phyloP scores from a whole-genome alignment of 176 grass and related monocot species.

The Oryza glaberrima region DNA sequence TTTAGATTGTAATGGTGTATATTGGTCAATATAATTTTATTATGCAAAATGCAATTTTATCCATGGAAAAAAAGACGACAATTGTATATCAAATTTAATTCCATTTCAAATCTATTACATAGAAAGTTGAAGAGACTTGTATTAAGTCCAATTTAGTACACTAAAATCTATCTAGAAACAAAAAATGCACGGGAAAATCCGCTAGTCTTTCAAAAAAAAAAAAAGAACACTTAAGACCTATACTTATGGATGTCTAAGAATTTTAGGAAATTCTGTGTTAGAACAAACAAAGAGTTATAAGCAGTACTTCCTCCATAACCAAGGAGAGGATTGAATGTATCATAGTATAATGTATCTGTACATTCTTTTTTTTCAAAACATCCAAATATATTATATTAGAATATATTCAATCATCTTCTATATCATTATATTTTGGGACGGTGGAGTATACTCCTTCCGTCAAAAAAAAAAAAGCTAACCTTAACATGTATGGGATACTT shows the following conservation, averaged over 20 bases:
- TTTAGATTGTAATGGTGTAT: not conserved
- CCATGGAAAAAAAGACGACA: not conserved
- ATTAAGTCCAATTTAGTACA: not conserved
- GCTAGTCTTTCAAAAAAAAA: too few species aligned
- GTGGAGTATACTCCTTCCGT: too few species aligned
- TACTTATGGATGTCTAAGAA: too few species aligned
- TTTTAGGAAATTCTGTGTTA: not conserved
- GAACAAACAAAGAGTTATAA: not conserved
- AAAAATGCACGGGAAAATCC: not conserved
- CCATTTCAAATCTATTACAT: not conserved
- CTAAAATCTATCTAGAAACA: not conserved
- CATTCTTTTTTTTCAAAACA: too few species aligned
- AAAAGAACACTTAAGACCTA: too few species aligned
- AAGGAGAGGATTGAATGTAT: too few species aligned
- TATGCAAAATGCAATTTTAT: not conserved
- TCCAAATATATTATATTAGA: too few species aligned
- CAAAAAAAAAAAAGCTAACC: not conserved
- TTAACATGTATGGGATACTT: too few species aligned
- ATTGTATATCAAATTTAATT: not conserved
- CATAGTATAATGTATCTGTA: too few species aligned
- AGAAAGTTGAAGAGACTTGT: not conserved
- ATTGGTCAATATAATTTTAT: not conserved
- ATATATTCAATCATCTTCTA: too few species aligned
- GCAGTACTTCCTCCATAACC: too few species aligned
- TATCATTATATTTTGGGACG: too few species aligned